phyloP scores from a whole-genome alignment of 2,329 filamentous ascomycete genomes.

The Simplicillium sp. region DNA sequence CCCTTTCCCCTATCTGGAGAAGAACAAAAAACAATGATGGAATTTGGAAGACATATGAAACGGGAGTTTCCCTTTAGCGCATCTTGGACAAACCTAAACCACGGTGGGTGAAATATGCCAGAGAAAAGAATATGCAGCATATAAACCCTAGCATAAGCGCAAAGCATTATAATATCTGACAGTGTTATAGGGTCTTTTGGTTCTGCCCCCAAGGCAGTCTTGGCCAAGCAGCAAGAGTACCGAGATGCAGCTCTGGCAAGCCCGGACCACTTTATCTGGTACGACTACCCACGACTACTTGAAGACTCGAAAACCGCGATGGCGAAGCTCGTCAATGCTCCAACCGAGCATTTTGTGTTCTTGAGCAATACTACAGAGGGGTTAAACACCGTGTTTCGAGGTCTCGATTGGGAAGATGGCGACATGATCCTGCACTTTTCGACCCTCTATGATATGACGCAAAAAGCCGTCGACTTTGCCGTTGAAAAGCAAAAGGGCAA shows the following conservation, averaged over 20 bases:
- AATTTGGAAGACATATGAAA: conserved; percentile 5
- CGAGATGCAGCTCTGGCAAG: conserved; percentile 57
- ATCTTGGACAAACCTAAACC: conserved; percentile 4
- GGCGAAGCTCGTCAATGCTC: conserved; percentile 56
- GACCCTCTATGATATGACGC: conserved; percentile 70
- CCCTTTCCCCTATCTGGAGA: too few species aligned
- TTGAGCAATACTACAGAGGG: conserved; percentile 74
- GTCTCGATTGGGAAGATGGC: conserved; percentile 59
- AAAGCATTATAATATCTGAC: neutral
- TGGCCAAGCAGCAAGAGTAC: conserved; percentile 48
- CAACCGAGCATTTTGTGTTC: conserved; percentile 60
- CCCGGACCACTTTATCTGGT: conserved; percentile 71
- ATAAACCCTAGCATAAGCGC: neutral
- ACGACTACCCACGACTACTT: conserved; percentile 52
- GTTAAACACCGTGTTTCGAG: conserved; percentile 71
- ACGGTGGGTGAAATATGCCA: conserved; percentile 3
- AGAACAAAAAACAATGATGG: too few species aligned
- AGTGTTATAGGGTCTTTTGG: conserved; percentile 77
- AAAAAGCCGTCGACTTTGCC: conserved; percentile 61
- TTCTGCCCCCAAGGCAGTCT: conserved; percentile 56
- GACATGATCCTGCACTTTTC: conserved; percentile 75
- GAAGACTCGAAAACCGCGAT: conserved; percentile 55
- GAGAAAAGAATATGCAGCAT: neutral
- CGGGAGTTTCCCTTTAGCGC: neutral
- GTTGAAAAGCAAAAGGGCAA: conserved; percentile 48